Evolutionary conservation across 2,329 filamentous ascomycete species (phyloP).

Genomic region (Penicillium sp.): DNA sequence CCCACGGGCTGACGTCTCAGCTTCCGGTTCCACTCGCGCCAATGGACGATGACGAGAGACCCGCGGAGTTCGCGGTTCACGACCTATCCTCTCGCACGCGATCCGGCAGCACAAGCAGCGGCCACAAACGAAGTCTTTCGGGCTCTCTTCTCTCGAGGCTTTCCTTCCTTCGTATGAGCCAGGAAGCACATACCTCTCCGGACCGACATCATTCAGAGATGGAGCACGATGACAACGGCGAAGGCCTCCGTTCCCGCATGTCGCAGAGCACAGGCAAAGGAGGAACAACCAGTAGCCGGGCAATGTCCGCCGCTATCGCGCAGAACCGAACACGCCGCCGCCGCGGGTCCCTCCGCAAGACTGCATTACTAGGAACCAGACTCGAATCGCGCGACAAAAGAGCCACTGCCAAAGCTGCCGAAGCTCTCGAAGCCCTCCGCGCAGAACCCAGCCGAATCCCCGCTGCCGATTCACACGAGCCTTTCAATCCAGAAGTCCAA

Average conservation of each 20-base stretch:
- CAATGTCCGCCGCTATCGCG: conserved; percentile 51
- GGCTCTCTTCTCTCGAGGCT: conserved; percentile 67
- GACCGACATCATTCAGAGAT: conserved; percentile 25
- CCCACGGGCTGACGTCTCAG: conserved; percentile 22
- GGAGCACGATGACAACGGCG: conserved; percentile 26
- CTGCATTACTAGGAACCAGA: conserved; percentile 69
- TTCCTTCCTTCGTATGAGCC: conserved; percentile 61
- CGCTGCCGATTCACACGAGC: conserved; percentile 3
- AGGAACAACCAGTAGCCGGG: conserved; percentile 42
- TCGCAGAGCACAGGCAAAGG: conserved; percentile 13
- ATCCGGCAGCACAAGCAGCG: conserved; percentile 34
- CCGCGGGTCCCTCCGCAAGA: conserved; percentile 83
- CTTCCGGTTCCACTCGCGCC: conserved; percentile 25
- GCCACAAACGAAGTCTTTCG: conserved; percentile 57
- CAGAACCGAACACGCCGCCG: conserved; percentile 64
- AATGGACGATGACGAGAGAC: conserved; percentile 39
- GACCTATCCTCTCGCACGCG: conserved; percentile 30
- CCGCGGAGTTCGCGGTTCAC: conserved; percentile 29
- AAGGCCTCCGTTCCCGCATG: conserved; percentile 32
- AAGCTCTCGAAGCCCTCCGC: conserved; percentile 19
- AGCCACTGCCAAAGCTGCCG: conserved; percentile 19
- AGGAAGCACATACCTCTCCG: conserved; percentile 39
- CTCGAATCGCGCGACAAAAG: conserved; percentile 38
- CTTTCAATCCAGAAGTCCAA: conserved; percentile 7
- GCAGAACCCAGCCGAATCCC: conserved; percentile 11